Base-by-base conservation (phyloP, 225 moss, liverwort and hornwort genomes). In the Takakia lepidozioides region DNA sequence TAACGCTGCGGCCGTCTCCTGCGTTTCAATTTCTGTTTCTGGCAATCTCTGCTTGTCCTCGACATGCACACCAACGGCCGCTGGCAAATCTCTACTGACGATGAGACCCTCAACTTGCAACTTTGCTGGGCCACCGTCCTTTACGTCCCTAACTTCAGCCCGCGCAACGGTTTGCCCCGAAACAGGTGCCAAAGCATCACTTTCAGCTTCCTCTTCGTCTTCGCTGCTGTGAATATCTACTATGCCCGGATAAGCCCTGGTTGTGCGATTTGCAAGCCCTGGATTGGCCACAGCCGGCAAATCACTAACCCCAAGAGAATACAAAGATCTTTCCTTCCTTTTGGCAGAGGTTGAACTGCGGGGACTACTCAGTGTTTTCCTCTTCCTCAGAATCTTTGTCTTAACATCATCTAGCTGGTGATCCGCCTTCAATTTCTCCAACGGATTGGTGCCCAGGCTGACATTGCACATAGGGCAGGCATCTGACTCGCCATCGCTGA, bases 391-490 rank as follows among this genome's bases (percentile, higher is more conserved):
- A 2, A 98, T 59, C 43, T 98, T 98, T 41, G 78, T 82, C 58
- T 91, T 98, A 17, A 98, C 64, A 35, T 83, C 95, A 56, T 91
- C 81, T 65, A 91, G 44, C 38, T 98, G 95, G 55, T 98, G 90
- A 49, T 98, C 95, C 51, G 78, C 80, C 48, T 91, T 78, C 54
- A 98, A 73, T 69, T 98, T 98, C 80, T 98, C 95, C 62, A 98
- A 62, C 30, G 95, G 95, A 19, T 83, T 69, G 13, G 87, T 85
- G 15, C 95, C 95, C 35, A 98, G 78, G 62, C 73, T 73, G 57
- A 98, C 95, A 52, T 83, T 83, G 69, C 95, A 98, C 75, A 85
- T 66, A 10, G 95, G 95, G 66, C 95, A 98, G 66, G 67, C 80
- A 66, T 87, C 90, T 29, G 85, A 69, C 63, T 98, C 95, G 27